phyloP scores from a whole-genome alignment of 495 filamentous ascomycete genomes.

The Daldinia concentrica region DNA sequence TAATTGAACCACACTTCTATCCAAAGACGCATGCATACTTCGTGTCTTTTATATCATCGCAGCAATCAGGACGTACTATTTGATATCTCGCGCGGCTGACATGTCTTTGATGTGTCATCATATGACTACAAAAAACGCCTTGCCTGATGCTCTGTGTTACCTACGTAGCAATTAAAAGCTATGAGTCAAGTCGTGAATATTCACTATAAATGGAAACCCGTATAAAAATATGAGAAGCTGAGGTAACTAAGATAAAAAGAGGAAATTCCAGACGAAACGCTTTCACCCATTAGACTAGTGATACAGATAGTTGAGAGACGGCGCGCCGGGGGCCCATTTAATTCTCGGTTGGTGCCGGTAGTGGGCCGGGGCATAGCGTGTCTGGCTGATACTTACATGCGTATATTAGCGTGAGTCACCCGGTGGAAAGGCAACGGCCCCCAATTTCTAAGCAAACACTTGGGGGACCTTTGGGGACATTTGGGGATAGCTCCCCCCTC shows the following conservation, averaged over 20 bases:
- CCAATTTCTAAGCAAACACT: neutral
- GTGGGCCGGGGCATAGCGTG: conserved; percentile 6
- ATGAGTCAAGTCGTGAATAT: neutral
- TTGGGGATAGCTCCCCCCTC: neutral
- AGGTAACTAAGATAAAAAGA: conserved; percentile 11
- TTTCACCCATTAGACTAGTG: conserved; percentile 17
- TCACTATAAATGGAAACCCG: neutral
- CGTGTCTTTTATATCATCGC: neutral
- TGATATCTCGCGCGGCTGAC: neutral
- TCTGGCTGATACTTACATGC: neutral
- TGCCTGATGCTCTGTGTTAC: neutral
- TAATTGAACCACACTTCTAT: neutral
- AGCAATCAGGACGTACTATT: neutral
- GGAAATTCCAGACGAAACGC: conserved; percentile 21
- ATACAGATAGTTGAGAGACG: neutral
- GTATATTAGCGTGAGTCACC: conserved; percentile 27
- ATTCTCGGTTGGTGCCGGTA: conserved; percentile 28
- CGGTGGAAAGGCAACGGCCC: conserved; percentile 13
- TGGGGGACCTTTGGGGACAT: neutral
- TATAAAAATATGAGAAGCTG: neutral
- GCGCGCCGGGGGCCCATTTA: conserved; percentile 2
- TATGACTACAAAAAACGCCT: neutral
- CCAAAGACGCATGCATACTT: neutral
- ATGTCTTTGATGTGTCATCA: neutral
- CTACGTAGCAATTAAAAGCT: neutral